Percentiles rank a stretch among this genome's conserved stretches.
phyloP scores from a whole-genome alignment of 768 basidiomycete genomes.

The Dioszegia hungarica region DNA sequence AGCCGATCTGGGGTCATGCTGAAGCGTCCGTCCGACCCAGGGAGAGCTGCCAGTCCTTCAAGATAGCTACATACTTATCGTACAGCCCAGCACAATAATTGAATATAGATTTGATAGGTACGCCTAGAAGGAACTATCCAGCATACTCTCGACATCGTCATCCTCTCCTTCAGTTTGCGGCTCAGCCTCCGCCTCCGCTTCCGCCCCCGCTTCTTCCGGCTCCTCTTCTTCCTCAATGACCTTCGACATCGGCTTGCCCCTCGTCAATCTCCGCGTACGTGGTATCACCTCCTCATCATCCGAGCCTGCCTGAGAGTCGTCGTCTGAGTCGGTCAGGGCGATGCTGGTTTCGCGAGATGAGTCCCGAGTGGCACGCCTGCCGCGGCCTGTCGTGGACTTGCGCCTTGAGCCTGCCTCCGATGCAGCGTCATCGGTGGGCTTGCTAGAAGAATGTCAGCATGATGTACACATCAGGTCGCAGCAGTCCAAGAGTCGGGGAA shows the following conservation, averaged over 20 bases:
- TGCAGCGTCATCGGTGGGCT: slow-evolving; percentile 13
- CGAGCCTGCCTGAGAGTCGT: slow-evolving; percentile 1
- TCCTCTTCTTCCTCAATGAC: slow-evolving; percentile 7
- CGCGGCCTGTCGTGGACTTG: neutral
- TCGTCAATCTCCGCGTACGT: neutral
- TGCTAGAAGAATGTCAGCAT: slow-evolving; percentile 2
- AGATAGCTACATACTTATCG: too few relatives aligned
- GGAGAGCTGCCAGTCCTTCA: too few relatives aligned
- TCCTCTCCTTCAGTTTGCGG: slow-evolving; percentile 19
- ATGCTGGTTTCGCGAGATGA: slow-evolving; percentile 4
- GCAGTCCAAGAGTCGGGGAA: too few relatives aligned
- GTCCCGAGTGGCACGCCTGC: neutral
- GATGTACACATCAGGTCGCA: too few relatives aligned
- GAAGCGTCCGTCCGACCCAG: too few relatives aligned
- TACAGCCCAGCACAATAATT: neutral
- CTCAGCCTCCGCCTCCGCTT: slow-evolving; percentile 19
- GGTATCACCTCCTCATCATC: slow-evolving; percentile 8
- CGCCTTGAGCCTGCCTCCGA: slow-evolving; percentile 12
- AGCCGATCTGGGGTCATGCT: too few relatives aligned
- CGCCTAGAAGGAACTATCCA: slow-evolving; percentile 4
- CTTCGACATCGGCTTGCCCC: slow-evolving; percentile 26
- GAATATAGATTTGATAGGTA: neutral
- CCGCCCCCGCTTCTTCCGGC: slow-evolving; percentile 1
- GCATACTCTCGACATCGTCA: slow-evolving; percentile 32
- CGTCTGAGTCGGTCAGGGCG: neutral